phyloP scores from a whole-genome alignment of 306 rosid genomes.

The Prinsepia uniflora region DNA sequence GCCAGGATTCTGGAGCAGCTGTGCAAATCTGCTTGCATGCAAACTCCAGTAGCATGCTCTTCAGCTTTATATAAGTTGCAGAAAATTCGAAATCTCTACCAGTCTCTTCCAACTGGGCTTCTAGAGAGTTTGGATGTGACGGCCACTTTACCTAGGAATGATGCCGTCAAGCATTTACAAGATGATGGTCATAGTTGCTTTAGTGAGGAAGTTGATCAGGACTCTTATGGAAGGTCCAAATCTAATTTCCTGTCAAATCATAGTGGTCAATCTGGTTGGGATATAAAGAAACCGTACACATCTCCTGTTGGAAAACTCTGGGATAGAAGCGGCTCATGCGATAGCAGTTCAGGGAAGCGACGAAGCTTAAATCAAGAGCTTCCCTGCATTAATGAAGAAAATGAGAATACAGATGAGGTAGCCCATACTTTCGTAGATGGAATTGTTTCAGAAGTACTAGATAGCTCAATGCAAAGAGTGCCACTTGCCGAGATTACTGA shows the following conservation, averaged over 20 bases:
- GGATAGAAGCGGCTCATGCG: conserved; percentile 53
- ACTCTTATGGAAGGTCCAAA: conserved; percentile 39
- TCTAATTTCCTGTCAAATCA: conserved; percentile 47
- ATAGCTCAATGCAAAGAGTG: conserved; percentile 38
- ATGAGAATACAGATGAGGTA: conserved; percentile 65
- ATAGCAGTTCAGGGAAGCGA: conserved; percentile 66
- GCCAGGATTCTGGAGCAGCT: conserved; percentile 48
- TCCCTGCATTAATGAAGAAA: conserved; percentile 84
- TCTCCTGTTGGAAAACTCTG: conserved; percentile 71
- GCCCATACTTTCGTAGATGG: conserved; percentile 40
- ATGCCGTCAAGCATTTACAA: conserved; percentile 25
- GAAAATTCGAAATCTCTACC: conserved; percentile 25
- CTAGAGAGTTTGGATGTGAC: conserved; percentile 46
- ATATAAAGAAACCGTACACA: conserved; percentile 34
- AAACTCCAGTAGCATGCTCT: conserved; percentile 54
- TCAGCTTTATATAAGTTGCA: conserved; percentile 41
- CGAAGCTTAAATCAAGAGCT: conserved; percentile 65
- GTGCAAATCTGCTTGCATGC: conserved; percentile 51
- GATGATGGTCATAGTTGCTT: conserved; percentile 15
- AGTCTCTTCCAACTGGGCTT: conserved; percentile 71
- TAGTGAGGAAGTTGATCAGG: conserved; percentile 21
- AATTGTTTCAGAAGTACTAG: conserved; percentile 24
- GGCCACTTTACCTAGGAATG: conserved; percentile 33
- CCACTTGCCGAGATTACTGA: conserved; percentile 58
- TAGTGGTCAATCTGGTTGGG: conserved; percentile 35